Base-by-base conservation (phyloP, 1,284 basidiomycete genomes). In the Tilletia horrida region DNA sequence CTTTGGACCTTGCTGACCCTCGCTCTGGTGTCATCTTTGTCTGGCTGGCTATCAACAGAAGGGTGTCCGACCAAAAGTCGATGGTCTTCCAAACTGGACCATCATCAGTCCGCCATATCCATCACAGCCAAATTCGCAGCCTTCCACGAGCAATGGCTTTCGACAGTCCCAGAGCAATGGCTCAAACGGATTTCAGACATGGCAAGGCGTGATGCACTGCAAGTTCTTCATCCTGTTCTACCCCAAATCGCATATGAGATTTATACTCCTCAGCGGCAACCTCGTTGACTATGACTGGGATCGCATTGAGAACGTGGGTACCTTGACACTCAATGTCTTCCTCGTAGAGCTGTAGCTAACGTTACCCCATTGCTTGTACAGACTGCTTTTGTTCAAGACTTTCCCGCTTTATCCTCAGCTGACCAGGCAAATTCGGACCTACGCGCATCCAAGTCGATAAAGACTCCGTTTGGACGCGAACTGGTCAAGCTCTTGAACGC, bases 241-340 rank as follows among this genome's bases (percentile, higher is more conserved):
- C 65, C 27, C 64, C 3, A 69, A 66, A 18, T 76, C 71, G 13
- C 55, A 59, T 21, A 27, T 77, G 7, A 68, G 77, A 1, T 67
- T 81, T 14, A 68, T 71, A 21, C 74, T 81, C 7, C 65, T 77
- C 1, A 72, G 69, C 3, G 80, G 76, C 2, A 81, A 81, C 55
- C 61, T 81, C 31, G 72, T 77, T 27, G 71, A 63, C 2, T 68
- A 75, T 31, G 80, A 81, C 67, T 81, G 80, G 80, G 69, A 74
- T 31, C 61, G 70, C 8, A 76, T 77, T 50, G 80, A 81, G 57
- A 81, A 81, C 63, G 73, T 67, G 40, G 45, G 66, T 29, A 63
- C 2, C 14, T n/a, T n/a, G n/a, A n/a, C n/a, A n/a, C n/a, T 63
- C 61, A 8, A 27, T 18, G 64, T 66, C 42, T 27, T 66, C 61